Conservation (phyloP, 2,329 filamentous ascomycete species). For the Myriosclerotinia scirpicola region DNA sequence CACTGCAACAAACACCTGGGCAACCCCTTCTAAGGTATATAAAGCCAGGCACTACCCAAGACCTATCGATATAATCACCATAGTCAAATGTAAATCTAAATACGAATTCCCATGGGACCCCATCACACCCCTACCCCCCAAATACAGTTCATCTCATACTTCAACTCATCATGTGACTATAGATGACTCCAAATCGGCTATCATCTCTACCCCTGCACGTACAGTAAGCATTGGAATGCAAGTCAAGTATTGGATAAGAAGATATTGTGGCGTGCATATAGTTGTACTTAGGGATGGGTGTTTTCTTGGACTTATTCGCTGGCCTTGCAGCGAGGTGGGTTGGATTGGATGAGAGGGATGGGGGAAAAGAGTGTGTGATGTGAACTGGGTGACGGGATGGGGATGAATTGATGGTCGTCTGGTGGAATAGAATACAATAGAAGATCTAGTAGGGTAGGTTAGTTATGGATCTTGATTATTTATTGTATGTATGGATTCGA, state of each 20-base stretch:
- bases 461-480: not conserved
- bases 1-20: not conserved
- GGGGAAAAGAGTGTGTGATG: not conserved
- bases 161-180: constrained; percentile 9
- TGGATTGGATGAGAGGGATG: not conserved
- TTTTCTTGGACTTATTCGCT: constrained; percentile 21
- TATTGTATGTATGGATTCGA: no score
- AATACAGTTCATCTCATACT: not conserved
- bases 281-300: constrained; percentile 4
- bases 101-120: no score
- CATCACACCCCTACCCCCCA: not conserved
- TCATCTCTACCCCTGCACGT: not conserved
- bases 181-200: not conserved
- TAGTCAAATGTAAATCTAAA: not conserved
- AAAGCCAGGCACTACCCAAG: not conserved
- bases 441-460: not conserved
- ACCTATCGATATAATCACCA: not conserved
- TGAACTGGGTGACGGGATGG: not conserved
- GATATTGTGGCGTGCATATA: not conserved
- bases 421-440: not conserved
- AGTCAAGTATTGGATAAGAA: constrained; percentile 2
- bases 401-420: not conserved
- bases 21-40: not conserved
- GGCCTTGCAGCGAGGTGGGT: constrained; percentile 19
- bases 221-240: not conserved